phyloP scores from a whole-genome alignment of 2,329 filamentous ascomycete species.

The Chrysosporium keratinophilum region DNA sequence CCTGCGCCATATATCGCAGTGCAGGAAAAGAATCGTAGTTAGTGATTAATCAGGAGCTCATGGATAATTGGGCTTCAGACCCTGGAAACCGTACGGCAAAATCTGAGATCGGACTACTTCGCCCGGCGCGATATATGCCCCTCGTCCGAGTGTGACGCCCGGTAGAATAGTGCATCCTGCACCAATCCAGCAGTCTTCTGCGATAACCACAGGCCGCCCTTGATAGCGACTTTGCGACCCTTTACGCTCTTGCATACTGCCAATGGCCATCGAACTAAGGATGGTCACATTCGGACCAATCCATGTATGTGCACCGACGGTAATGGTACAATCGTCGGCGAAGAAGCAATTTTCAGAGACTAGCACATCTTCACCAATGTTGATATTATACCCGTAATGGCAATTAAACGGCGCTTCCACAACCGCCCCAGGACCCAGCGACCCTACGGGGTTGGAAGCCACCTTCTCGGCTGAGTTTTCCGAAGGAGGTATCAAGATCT shows the following conservation, averaged over 20 bases:
- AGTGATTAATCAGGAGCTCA: constrained; percentile 1
- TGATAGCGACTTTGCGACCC: constrained; percentile 62
- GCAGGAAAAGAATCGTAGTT: background rate
- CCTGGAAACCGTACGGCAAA: constrained; percentile 34
- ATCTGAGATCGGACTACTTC: constrained; percentile 37
- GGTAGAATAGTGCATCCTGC: constrained; percentile 50
- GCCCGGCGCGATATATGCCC: constrained; percentile 37
- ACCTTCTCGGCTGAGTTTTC: constrained; percentile 39
- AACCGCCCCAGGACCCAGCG: constrained; percentile 62
- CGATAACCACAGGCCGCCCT: constrained; percentile 64
- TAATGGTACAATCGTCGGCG: constrained; percentile 73
- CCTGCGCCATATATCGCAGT: background rate
- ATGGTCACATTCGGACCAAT: constrained; percentile 81
- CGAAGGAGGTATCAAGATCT: constrained; percentile 29
- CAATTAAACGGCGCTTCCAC: constrained; percentile 86
- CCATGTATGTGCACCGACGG: constrained; percentile 58
- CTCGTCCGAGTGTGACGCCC: constrained; percentile 34
- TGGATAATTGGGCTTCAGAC: constrained; percentile 32
- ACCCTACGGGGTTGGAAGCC: constrained; percentile 43
- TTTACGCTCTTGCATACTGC: constrained; percentile 61
- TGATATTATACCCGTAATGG: constrained; percentile 92
- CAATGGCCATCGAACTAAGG: constrained; percentile 61
- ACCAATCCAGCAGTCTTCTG: constrained; percentile 59
- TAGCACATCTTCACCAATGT: constrained; percentile 71
- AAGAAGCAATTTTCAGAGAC: constrained; percentile 78